Conservation (phyloP, 441 rosid species). For the Pelargonium myrrhifolium region DNA sequence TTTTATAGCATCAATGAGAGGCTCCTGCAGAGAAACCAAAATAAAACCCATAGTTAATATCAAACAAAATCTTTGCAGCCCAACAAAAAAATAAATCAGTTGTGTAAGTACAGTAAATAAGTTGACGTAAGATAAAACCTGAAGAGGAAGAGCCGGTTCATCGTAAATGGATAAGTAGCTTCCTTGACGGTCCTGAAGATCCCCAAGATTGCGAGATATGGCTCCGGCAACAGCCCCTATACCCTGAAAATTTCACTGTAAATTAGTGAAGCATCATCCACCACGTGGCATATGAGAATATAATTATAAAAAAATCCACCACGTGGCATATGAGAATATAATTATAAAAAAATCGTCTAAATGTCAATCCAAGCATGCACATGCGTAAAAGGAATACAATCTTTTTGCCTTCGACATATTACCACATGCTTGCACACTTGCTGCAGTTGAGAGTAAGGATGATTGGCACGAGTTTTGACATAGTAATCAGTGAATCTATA, state of each 20-base stretch:
- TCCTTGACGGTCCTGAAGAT: constrained; percentile 94
- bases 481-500: constrained; percentile 83
- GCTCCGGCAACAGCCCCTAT: constrained; percentile 98
- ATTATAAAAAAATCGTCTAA: not conserved
- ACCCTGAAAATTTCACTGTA: constrained; percentile 45
- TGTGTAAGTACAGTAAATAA: not conserved
- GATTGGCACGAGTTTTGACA: constrained; percentile 92
- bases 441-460: constrained; percentile 96
- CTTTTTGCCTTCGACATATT: constrained; percentile 20
- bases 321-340: not conserved
- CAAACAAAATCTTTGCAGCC: constrained; percentile 1
- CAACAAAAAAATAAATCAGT: not conserved
- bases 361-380: not conserved
- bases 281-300: not conserved
- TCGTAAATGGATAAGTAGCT: constrained; percentile 91
- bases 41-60: constrained; percentile 14
- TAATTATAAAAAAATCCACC: too few species aligned
- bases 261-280: constrained; percentile 20
- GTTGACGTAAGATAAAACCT: constrained; percentile 33
- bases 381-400: constrained; percentile 5
- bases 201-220: constrained; percentile 92
- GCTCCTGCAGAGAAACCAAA: constrained; percentile 48
- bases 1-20: constrained; percentile 69
- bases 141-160: constrained; percentile 73
- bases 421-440: constrained; percentile 99